Base-by-base conservation (phyloP, 23 red algal genomes). In the Gracilaria gracilis region DNA sequence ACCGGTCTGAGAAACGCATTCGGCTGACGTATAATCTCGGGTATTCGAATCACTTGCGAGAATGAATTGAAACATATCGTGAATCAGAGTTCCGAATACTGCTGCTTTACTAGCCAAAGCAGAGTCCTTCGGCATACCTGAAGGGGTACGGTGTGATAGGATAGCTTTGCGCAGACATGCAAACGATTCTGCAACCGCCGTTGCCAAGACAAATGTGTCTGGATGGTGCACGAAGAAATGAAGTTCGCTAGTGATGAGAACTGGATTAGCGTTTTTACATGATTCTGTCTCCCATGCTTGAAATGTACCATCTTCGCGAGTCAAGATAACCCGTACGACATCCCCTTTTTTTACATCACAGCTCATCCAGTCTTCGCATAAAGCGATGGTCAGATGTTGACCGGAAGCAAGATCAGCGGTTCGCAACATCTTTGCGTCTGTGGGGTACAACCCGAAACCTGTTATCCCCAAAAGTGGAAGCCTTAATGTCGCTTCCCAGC, bases 181-280 rank as follows among this genome's bases (percentile, higher is more conserved):
- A 33, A 93, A 94, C 9, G 95, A 93, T 62, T 93, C 86, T 32
- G 95, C 86, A 27, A 98, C 82, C 32, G 80, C 59, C 7, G 95
- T 98, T 35, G 61, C 91, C 32, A 82, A 93, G 0, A 98, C 62
- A 19, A 98, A 88, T 16, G 88, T 91, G 54, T 98, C 95, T 13
- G 95, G 95, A 9, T 94, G 84, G 58, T 75, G 47, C 55, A 98
- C 88, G 34, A 93, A 79, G 34, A 89, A 84, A 85, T 98, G 61
- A 48, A 70, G 67, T 25, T 88, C 42, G 47, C 54, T 79, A 44
- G 82, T 79, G 21, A 98, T 83, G 76, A 75, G 29, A 25, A 93
- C 34, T 7, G 74, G 39, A 57, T 58, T 21, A 16, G 11, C n/a
- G 20, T 38, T 50, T 35, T 66, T 19, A 57, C 76, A 31, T 0